Conservation (phyloP, 2,329 filamentous ascomycete genomes). For the Penicillium sp. region DNA sequence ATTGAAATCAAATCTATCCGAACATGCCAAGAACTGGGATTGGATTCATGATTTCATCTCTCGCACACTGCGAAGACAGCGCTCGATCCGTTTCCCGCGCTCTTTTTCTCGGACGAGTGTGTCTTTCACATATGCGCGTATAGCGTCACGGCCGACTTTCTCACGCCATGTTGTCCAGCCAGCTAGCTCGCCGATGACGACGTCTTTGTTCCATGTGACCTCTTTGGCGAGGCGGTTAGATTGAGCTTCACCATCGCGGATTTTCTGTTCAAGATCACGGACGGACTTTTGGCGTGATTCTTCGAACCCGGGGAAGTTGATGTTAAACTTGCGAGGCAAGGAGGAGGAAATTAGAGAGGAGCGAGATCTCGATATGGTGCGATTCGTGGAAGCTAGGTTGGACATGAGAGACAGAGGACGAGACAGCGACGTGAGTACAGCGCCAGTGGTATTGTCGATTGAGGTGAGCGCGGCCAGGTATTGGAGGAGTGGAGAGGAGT, state of each 20-base stretch:
- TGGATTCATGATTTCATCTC: constrained; percentile 23
- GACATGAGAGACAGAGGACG: constrained; percentile 75
- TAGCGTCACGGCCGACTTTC: constrained; percentile 68
- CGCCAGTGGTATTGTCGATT: constrained; percentile 78
- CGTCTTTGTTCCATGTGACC: constrained; percentile 86
- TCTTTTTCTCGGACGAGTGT: constrained; percentile 79
- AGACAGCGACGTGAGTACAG: constrained; percentile 73
- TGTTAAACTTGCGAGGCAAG: constrained; percentile 46
- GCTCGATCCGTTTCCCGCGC: constrained; percentile 72
- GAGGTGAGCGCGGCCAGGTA: constrained; percentile 76
- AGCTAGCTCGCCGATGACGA: constrained; percentile 85
- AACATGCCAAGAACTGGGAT: constrained; percentile 4
- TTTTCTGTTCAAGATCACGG: constrained; percentile 79
- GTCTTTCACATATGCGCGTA: constrained; percentile 70
- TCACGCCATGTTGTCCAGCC: constrained; percentile 92
- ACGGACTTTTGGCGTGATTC: constrained; percentile 79
- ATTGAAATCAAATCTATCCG: constrained; percentile 8
- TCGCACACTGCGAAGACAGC: constrained; percentile 66
- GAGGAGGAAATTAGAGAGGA: constrained; percentile 66
- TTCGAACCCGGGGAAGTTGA: constrained; percentile 60
- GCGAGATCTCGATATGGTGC: constrained; percentile 73
- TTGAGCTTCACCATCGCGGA: constrained; percentile 66
- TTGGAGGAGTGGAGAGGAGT: constrained; percentile 67
- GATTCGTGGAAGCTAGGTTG: constrained; percentile 69
- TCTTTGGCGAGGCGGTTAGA: constrained; percentile 73